Conservation (phyloP, 73 alveolate species). For the Paramecium caudatum region DNA sequence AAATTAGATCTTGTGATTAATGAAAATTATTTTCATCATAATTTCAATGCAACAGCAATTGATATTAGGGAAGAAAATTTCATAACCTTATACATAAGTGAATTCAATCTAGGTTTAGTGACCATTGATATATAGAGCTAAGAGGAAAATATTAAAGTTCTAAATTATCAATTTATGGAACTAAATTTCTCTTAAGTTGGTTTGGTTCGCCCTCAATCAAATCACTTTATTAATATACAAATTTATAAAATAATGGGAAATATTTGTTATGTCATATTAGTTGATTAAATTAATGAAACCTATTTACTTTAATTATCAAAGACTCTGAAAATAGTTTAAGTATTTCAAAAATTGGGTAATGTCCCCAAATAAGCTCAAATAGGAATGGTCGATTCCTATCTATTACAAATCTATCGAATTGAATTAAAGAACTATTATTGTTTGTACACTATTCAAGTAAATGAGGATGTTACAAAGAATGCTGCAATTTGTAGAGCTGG, state of each 20-base stretch:
- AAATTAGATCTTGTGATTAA: not conserved
- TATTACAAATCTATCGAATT: not conserved
- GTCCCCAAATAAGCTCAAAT: not conserved
- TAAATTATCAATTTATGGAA: not conserved
- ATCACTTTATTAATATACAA: not conserved
- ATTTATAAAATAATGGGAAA: not conserved
- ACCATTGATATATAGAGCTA: no score
- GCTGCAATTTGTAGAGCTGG: conserved; percentile 41
- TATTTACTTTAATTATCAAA: not conserved
- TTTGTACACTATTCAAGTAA: not conserved
- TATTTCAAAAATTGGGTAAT: conserved; percentile 12
- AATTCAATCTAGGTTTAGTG: no score
- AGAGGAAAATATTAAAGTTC: not conserved
- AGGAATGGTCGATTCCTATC: not conserved
- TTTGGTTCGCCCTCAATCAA: not conserved
- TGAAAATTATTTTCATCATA: not conserved
- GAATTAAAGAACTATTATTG: not conserved
- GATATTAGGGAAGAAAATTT: not conserved
- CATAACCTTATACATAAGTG: no score
- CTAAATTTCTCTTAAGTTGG: not conserved
- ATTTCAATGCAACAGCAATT: not conserved
- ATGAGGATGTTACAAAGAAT: not conserved
- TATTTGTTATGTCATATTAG: not conserved
- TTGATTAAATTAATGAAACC: not conserved
- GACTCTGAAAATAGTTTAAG: not conserved